Base-by-base conservation (phyloP, 2,329 filamentous ascomycete species). In the Mollisia scopiformis region DNA sequence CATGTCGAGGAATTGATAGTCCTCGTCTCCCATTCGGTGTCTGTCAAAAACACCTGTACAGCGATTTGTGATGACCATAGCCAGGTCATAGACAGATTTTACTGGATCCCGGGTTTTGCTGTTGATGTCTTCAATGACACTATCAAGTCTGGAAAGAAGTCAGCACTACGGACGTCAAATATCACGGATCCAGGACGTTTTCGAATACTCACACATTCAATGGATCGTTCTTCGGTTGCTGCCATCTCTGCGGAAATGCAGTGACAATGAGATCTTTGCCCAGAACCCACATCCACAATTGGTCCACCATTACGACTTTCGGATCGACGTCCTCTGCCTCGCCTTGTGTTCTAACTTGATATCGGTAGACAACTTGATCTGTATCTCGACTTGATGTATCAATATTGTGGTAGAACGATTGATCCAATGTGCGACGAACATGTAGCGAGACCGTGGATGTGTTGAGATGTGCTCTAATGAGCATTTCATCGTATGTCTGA, bases 341-440 rank as follows among this genome's bases (percentile, higher is more conserved):
- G 33, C 54, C 58, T 39, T 58, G 58, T 11, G 59, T 57, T 51
- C 60, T 66, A n/a, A 49, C 23, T 47, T 69, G 68, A 54, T 70
- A 70, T 4, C 69, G 68, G 51, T 67, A 69, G 2, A 72, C 68
- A 33, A 72, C 69, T 57, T 72, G 69, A 59, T 72, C 69, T 41
- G 65, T 54, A 49, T 82, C 80, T 3, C 79, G 68, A 1, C 66
- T 62, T 3, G 71, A 63, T 0, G 79, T 81, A n/a, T 76, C 74
- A 0, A 79, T 68, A 2, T 74, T 77, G 72, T 75, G 76, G 43
- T 77, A 77, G 59, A 79, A 81, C 0, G 75, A 76, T 60, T 82
- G 80, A 49, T 82, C 80, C 0, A 82, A 69, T 0, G 80, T 82
- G 0, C 80, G 68, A 0, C 80, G 73, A 0, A 78, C 75, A 59